Conservation (phyloP, 805 yeast species). For the Saturnispora quitensis region DNA sequence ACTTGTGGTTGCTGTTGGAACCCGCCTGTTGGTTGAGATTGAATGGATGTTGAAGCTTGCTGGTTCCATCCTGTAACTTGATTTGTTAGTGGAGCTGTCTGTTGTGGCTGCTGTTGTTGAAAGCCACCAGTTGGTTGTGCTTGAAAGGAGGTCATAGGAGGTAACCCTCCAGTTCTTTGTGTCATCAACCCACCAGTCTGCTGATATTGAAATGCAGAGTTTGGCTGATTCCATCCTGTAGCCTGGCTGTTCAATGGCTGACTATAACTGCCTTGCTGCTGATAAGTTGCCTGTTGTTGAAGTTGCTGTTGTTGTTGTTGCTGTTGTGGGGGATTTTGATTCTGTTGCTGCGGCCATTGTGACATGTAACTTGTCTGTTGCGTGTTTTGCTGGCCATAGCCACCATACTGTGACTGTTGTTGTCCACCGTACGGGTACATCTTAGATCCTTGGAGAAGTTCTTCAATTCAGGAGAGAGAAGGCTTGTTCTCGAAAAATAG, state of each 20-base stretch:
- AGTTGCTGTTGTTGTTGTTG: slow-evolving; percentile 7
- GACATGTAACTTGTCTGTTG: slow-evolving; percentile 21
- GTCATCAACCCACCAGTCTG: slow-evolving; percentile 12
- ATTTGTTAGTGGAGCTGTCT: slow-evolving; percentile 12
- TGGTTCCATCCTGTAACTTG: slow-evolving; percentile 35
- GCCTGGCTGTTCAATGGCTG: slow-evolving; percentile 25
- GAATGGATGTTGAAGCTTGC: slow-evolving; percentile 9
- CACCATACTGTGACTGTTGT: slow-evolving; percentile 19
- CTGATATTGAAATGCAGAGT: slow-evolving; percentile 22
- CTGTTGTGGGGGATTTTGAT: slow-evolving; percentile 9
- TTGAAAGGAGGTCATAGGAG: slow-evolving; percentile 8
- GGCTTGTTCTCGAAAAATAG: neutral
- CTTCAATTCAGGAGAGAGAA: neutral
- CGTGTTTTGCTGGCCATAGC: slow-evolving; percentile 12
- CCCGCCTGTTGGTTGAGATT: slow-evolving; percentile 20
- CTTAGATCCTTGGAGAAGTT: neutral
- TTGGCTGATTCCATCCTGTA: slow-evolving; percentile 30
- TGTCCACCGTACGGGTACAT: slow-evolving; percentile 23
- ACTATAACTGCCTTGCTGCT: neutral
- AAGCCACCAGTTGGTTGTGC: neutral
- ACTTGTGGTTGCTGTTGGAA: slow-evolving; percentile 15
- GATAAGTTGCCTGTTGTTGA: slow-evolving; percentile 4
- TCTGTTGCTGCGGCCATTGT: slow-evolving; percentile 19
- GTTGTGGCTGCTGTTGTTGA: slow-evolving; percentile 13
- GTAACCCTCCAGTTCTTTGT: slow-evolving; percentile 12